Evolutionary conservation across 495 filamentous ascomycete species (phyloP).

Genomic region (Penicillium arizonense): DNA sequence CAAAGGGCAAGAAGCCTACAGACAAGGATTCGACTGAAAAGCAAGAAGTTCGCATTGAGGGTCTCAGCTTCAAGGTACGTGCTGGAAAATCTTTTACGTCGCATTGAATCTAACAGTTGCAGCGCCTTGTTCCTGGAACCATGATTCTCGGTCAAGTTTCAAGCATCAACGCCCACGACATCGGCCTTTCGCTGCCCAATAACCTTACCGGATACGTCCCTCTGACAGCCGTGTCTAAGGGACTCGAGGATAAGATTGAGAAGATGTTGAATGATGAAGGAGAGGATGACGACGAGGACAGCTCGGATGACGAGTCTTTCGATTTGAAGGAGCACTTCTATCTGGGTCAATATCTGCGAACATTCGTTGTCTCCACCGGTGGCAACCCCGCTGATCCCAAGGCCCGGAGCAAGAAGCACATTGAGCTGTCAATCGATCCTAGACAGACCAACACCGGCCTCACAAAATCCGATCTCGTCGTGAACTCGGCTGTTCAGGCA

Average conservation of each 20-base stretch:
- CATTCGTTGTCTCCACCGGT: conserved; percentile 73
- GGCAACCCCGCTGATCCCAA: conserved; percentile 51
- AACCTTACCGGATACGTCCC: conserved; percentile 88
- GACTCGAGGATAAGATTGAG: conserved; percentile 66
- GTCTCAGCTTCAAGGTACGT: conserved; percentile 83
- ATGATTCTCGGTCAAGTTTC: conserved; percentile 83
- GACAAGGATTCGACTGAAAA: conserved; percentile 46
- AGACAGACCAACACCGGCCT: conserved; percentile 72
- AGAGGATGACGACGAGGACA: conserved; percentile 50
- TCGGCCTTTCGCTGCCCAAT: conserved; percentile 83
- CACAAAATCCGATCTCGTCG: conserved; percentile 63
- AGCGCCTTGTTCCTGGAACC: conserved; percentile 81
- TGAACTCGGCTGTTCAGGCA: conserved; percentile 76
- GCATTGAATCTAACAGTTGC: conserved; percentile 34
- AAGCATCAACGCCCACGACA: conserved; percentile 73
- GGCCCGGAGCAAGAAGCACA: conserved; percentile 70
- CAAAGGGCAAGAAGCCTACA: conserved; percentile 49
- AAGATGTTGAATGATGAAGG: conserved; percentile 58
- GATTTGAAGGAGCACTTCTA: conserved; percentile 71
- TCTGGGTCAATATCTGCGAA: conserved; percentile 86
- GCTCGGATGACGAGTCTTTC: conserved; percentile 55
- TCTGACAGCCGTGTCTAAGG: conserved; percentile 83
- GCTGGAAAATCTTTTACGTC: neutral
- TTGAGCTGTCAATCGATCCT: conserved; percentile 82
- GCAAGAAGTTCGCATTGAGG: conserved; percentile 70